A percentile compares a stretch with the other conserved stretches of the same genome.
These are phyloP conservation scores for Phyllosticta ampelicida DNA, from an alignment of 2,329 filamentous ascomycete genomes.

Conservation along the genomic window DNA sequence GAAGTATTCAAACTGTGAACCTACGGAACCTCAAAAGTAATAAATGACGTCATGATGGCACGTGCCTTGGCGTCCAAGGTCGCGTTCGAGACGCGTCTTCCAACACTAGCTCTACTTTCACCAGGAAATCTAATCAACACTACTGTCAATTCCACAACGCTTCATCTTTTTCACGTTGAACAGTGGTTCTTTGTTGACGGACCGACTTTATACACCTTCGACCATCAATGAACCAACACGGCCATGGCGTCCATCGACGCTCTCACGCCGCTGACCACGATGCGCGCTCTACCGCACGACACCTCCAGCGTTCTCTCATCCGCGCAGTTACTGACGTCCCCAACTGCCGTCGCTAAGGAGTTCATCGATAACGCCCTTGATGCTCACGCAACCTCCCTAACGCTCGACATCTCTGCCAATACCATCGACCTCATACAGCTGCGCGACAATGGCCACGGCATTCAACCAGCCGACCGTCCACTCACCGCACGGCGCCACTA, in stretches of 20 bases:
- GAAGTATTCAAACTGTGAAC: neutral
- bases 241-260: neutral
- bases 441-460: constrained; percentile 56
- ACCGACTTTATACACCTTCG: too few species aligned
- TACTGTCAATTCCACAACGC: too few species aligned
- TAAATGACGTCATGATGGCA: too few species aligned
- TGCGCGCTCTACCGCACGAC: constrained; percentile 26
- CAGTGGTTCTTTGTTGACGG: too few species aligned
- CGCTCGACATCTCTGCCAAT: constrained; percentile 53
- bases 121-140: too few species aligned
- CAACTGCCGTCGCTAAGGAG: constrained; percentile 59
- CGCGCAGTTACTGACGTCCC: constrained; percentile 48
- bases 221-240: neutral
- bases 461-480: constrained; percentile 50
- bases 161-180: too few species aligned
- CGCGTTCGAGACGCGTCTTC: too few species aligned
- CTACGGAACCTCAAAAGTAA: too few species aligned
- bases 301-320: constrained; percentile 49
- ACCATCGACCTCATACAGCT: constrained; percentile 60
- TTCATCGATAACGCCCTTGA: constrained; percentile 70
- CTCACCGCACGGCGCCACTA: constrained; percentile 54
- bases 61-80: too few species aligned
- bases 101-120: too few species aligned
- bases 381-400: constrained; percentile 54
- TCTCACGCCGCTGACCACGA: neutral